Evolutionary conservation across 1,284 basidiomycete species (phyloP), one percentile per base, ranked within the genome.

Genomic region (Trametes polyzona): DNA sequence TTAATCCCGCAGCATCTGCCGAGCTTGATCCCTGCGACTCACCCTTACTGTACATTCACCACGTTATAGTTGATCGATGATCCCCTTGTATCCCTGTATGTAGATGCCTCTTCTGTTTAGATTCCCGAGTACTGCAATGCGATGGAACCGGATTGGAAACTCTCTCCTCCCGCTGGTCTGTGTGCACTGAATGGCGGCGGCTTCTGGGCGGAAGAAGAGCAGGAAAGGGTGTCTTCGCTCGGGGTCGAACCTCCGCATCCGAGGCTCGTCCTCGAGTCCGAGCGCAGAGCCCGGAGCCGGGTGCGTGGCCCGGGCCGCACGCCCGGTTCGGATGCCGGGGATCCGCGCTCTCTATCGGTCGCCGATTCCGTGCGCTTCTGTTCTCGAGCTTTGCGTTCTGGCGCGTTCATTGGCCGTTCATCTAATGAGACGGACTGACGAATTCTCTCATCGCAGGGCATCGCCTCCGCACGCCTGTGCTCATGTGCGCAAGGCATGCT

Each of bases 11-110:
- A 23, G 10, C 11, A 12, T 7, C 21, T n/a, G n/a, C n/a, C n/a
- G n/a, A n/a, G 12, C 39, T 23, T 24, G 27, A 19, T 8, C 27
- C 11, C n/a, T 14, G 17, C 39, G 24, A 23, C 9, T 29, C 30
- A 17, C n/a, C 23, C 12, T 12, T 55, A 59, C 40, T 55, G 53
- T 59, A 59, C 50, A 32, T 19, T 39, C 41, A 30, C 37, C 1
- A 44, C 44, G 52, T 55, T 48, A 48, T 55, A 55, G 46, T 50
- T n/a, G n/a, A n/a, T n/a, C n/a, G n/a, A n/a, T n/a, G n/a, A n/a
- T n/a, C 33, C 33, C 12, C 33, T 36, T 41, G 46, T 55, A 48
- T 44, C 53, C 46, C 39, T 55, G 46, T 55, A 48, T 36, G 53
- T 55, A 55, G 53, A 55, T 48, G 46, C 29, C 17, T 17, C 30